These are phyloP conservation scores for Sequoiadendron giganteum DNA, from an alignment of 75 land plant genomes.

Conservation along the genomic window DNA sequence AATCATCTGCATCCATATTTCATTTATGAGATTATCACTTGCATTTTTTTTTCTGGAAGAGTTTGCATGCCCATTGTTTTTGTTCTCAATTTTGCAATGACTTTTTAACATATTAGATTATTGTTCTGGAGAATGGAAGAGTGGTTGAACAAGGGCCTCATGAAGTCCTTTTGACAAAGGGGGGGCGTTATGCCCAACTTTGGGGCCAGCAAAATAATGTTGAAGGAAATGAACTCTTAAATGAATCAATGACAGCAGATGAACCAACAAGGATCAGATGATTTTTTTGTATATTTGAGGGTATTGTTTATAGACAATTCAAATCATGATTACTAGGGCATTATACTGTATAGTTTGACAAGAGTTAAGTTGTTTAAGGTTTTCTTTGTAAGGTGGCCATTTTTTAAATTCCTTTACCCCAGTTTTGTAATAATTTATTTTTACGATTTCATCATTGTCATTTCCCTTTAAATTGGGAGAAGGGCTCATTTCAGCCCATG, in stretches of 20 bases:
- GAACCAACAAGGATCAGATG: neutral
- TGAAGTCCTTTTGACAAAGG: constrained; percentile 63
- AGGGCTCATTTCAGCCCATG: neutral
- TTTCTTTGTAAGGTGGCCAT: neutral
- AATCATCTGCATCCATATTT: neutral
- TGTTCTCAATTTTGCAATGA: neutral
- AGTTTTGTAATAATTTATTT: neutral
- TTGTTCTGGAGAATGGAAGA: constrained; percentile 89
- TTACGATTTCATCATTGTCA: neutral
- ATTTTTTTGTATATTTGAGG: neutral
- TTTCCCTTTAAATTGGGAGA: neutral
- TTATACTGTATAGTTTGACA: neutral
- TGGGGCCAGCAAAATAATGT: constrained; percentile 86
- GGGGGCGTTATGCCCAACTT: constrained; percentile 93
- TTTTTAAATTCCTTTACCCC: neutral
- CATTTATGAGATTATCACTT: neutral
- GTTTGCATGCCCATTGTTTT: neutral
- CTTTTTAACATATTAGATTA: constrained; percentile 43
- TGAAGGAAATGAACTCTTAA: constrained; percentile 18
- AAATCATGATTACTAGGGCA: neutral
- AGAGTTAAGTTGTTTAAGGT: neutral
- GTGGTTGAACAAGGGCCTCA: constrained; percentile 92
- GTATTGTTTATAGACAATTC: neutral
- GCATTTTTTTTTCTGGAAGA: neutral
- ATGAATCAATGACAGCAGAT: constrained; percentile 22